phyloP scores from a whole-genome alignment of 2,329 filamentous ascomycete species.

The Colletotrichum sp. region DNA sequence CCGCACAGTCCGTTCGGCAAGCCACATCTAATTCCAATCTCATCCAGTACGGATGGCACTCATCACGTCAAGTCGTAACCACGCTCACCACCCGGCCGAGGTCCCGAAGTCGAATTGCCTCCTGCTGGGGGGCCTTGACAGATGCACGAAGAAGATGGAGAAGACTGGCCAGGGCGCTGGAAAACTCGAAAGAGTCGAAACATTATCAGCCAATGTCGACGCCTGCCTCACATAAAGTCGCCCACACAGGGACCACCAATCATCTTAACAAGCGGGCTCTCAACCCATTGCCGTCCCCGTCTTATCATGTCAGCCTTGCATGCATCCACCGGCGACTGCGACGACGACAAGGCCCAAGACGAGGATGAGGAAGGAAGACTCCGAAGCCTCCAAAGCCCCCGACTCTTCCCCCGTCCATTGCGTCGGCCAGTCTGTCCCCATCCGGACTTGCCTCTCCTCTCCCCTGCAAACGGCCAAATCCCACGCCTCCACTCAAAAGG shows the following conservation, averaged over 20 bases:
- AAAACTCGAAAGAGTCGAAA: neutral
- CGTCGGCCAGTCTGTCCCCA: constrained; percentile 1
- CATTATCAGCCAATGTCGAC: constrained; percentile 1
- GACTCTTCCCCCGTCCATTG: neutral
- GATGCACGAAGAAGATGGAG: neutral
- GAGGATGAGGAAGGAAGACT: neutral
- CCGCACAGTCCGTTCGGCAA: neutral
- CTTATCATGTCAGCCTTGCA: constrained; percentile 6
- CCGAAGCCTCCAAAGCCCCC: neutral
- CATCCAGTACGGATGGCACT: neutral
- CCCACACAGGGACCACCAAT: neutral
- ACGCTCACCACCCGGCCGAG: neutral
- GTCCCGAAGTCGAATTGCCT: neutral
- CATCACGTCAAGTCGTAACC: neutral
- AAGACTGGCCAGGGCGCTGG: neutral
- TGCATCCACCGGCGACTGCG: neutral
- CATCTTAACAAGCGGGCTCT: neutral
- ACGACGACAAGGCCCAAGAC: neutral
- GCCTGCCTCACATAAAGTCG: neutral
- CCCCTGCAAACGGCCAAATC: constrained; percentile 8
- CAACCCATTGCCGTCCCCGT: neutral
- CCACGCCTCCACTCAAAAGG: neutral
- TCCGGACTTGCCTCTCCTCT: constrained; percentile 3
- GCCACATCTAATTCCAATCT: neutral
- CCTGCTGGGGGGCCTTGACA: neutral